Evolutionary conservation across 2,329 filamentous ascomycete genomes (phyloP), one percentile per base, ranked within the genome.

Genomic region (Aspergillus eucalypticola): DNA sequence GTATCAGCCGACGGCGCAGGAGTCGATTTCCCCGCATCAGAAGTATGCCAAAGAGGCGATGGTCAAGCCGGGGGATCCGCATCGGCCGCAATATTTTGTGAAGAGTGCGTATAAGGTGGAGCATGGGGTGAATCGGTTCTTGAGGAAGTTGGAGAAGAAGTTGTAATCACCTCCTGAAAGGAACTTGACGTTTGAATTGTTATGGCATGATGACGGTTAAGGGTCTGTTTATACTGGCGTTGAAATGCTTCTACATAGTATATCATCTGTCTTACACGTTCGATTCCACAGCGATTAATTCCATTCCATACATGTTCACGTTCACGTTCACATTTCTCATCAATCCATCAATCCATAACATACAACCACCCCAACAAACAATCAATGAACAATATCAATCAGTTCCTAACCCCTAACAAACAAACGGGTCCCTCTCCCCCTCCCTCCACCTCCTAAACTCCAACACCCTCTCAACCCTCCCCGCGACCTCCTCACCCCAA

Each of bases 101-200:
- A 71, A 78, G 25, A 70, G 69, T 39, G 72, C 74, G 11, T 69
- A 71, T 15, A 73, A 72, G 52, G 64, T 79, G 54, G 79, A 81
- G 61, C 77, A 74, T 62, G 72, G 75, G 4, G 74, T 80, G 19
- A 79, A 80, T 60, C 72, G 75, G 27, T 78, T 79, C 50, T 71
- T 81, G 55, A 81, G 78, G 71, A 79, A 75, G 64, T 65, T 81
- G 53, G 79, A 81, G 66, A 81, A 79, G 68, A 75, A 62, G 58
- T 56, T 76, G 39, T 75, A 51, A 56, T 23, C 27, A 10, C 41
- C 8, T n/a, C 17, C 15, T 27, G 7, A 1, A 27, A 27, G 6
- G 25, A 27, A 42, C 15, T 42, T 42, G 17, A 27, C 6, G 2
- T 27, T 27, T 8, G 6, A 8, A 27, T n/a, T 21, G 19, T 21